phyloP scores from a whole-genome alignment of 495 filamentous ascomycete species.

The Aspergillus carlsbadensis region DNA sequence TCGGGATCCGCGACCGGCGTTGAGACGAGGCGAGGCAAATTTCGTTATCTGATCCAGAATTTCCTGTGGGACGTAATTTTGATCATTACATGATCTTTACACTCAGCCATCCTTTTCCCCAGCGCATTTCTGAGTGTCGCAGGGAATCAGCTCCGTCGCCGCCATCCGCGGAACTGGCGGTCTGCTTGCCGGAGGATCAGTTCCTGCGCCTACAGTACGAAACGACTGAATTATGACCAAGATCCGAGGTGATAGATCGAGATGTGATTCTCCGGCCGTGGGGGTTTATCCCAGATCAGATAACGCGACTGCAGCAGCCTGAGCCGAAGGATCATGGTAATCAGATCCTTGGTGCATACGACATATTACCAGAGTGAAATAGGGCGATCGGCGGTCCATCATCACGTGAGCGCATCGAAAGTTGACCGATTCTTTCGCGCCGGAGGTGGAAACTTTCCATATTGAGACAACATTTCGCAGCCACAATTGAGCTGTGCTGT shows the following conservation, averaged over 20 bases:
- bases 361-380: slow-evolving; percentile 1
- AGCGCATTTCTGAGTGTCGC: not conserved
- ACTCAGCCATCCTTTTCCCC: not conserved
- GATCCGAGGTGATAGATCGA: not conserved
- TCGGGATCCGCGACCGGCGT: slow-evolving; percentile 14
- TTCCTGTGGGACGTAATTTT: slow-evolving; percentile 7
- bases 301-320: not conserved
- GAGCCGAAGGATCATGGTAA: too few relatives aligned
- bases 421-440: slow-evolving; percentile 2
- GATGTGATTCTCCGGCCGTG: not conserved
- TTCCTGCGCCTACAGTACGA: not conserved
- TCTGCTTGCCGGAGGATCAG: not conserved
- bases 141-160: not conserved
- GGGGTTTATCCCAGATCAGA: slow-evolving; percentile 1
- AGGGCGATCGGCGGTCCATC: not conserved
- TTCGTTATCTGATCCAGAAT: slow-evolving; percentile 27
- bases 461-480: not conserved
- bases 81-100: slow-evolving; percentile 11
- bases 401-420: slow-evolving; percentile 12
- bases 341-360: too few relatives aligned
- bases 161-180: slow-evolving; percentile 1
- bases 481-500: not conserved
- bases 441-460: not conserved
- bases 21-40: too few relatives aligned
- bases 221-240: not conserved